phyloP scores from a whole-genome alignment of 352 stramenopile species.

The Pythium phragmiticola region DNA sequence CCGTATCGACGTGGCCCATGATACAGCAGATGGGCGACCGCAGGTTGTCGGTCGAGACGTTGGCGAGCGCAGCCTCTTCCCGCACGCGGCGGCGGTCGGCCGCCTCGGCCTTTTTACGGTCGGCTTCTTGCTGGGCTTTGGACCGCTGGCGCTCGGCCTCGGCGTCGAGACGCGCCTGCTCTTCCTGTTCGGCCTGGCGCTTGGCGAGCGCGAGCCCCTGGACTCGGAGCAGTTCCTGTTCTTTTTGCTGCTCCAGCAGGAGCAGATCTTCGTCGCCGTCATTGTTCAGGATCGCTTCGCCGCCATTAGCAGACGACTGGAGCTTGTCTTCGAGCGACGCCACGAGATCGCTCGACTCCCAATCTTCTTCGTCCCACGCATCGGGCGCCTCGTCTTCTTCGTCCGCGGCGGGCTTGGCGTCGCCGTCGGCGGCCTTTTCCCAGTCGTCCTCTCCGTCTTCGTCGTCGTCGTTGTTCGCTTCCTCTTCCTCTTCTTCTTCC shows the following conservation, averaged over 20 bases:
- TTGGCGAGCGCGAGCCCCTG: conserved; percentile 95
- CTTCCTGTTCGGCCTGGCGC: conserved; percentile 86
- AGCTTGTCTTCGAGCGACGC: conserved; percentile 82
- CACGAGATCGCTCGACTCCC: conserved; percentile 74
- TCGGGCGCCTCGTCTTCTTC: conserved; percentile 62
- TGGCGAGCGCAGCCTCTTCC: conserved; percentile 77
- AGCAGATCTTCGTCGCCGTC: conserved; percentile 94
- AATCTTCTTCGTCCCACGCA: conserved; percentile 84
- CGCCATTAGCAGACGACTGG: conserved; percentile 34
- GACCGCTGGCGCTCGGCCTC: conserved; percentile 70
- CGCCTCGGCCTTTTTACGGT: conserved; percentile 81
- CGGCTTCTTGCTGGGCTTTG: conserved; percentile 82
- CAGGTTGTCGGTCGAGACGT: conserved; percentile 92
- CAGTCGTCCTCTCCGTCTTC: conserved; percentile 62
- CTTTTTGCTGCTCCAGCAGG: conserved; percentile 93
- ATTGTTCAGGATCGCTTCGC: conserved; percentile 44
- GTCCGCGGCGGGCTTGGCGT: conserved; percentile 38
- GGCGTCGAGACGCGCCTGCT: conserved; percentile 61
- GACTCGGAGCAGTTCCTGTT: conserved; percentile 89
- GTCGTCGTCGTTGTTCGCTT: conserved; percentile 35
- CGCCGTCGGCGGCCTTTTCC: conserved; percentile 55
- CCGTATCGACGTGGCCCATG: conserved; percentile 98
- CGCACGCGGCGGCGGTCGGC: conserved; percentile 64
- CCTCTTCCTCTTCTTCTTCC: conserved; percentile 46
- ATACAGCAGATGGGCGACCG: conserved; percentile 99